Base-by-base conservation (phyloP, 1,284 basidiomycete species). In the Volvariella surrecta region DNA sequence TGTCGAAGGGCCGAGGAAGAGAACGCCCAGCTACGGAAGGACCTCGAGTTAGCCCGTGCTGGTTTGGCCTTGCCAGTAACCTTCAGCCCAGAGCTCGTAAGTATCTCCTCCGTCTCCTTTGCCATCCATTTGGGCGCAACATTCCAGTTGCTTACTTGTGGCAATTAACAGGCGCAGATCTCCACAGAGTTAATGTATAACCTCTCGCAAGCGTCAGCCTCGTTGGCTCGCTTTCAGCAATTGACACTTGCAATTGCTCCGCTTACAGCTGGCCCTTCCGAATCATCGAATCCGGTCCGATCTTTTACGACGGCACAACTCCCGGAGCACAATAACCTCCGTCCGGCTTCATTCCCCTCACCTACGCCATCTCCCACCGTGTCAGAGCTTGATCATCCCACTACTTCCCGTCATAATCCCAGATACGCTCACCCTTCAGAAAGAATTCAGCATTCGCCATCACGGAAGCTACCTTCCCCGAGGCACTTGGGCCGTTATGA, bases 1-100 rank as follows among this genome's bases (percentile, higher is more conserved):
- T 72, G 69, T 55, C 64, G 61, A 21, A 64, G 57, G 22, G 66
- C 68, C 13, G 78, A 80, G 52, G 69, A 68, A 21, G 78, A 81
- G 56, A 79, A 79, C 51, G 57, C 46, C 6, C 57, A 62, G 30
- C 60, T 81, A 40, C 67, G 67, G 35, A 61, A 63, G 44, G 74
- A 79, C 51, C 56, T 81, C 32, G 65, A 64, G 11, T 51, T 61
- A 32, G 56, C 62, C n/a, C 58, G 61, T 40, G 61, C 60, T 34
- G 60, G 59, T 21, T 54, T 65, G 32, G 54, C 58, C 30, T 52
- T 54, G 28, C 55, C 63, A 32, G 50, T 58, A 19, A 50, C 58
- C 17, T 54, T 60, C 37, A 62, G 60, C 48, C 64, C 69, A 17
- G 67, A 71, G 52, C 61, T 67, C 42, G 76, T 77, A 51, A 44